Evolutionary conservation across 164 flowering plant species (phyloP).

Genomic region (Tetracentron sinense): DNA sequence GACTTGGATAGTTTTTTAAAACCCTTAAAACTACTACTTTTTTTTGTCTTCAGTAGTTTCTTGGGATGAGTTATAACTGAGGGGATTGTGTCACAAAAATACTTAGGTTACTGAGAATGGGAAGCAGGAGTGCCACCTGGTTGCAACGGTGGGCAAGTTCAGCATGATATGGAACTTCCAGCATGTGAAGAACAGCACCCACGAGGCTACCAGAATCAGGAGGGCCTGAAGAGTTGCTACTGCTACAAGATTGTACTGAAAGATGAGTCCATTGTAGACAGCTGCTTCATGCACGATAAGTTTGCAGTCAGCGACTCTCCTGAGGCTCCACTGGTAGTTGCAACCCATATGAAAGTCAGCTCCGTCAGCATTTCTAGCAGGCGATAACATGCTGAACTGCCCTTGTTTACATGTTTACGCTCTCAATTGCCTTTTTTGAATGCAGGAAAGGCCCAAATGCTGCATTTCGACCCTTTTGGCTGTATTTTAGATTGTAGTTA

Average conservation of each 20-base stretch:
- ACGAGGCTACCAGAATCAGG: constrained; percentile 77
- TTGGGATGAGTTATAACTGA: too few species aligned
- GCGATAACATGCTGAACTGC: constrained; percentile 23
- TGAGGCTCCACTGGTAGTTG: constrained; percentile 93
- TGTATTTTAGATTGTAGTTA: too few species aligned
- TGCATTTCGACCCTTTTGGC: background rate
- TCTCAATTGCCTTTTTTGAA: background rate
- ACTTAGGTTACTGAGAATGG: constrained; percentile 74
- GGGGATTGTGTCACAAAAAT: too few species aligned
- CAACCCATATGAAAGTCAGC: constrained; percentile 89
- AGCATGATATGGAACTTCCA: constrained; percentile 90
- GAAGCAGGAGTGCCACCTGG: constrained; percentile 87
- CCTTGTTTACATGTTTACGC: background rate
- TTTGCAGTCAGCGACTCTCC: constrained; percentile 78
- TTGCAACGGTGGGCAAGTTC: constrained; percentile 86
- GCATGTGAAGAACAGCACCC: constrained; percentile 84
- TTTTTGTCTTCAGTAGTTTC: too few species aligned
- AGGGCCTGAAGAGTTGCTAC: constrained; percentile 93
- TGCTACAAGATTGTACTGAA: constrained; percentile 83
- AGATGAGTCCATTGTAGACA: constrained; percentile 89
- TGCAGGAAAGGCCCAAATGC: background rate
- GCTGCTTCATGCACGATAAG: constrained; percentile 95
- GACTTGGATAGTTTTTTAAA: too few species aligned
- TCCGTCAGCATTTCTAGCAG: constrained; percentile 85
- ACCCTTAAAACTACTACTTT: too few species aligned